These are phyloP conservation scores for Cucumis cinereus DNA, from an alignment of 306 rosid species.

Conservation along the genomic window DNA sequence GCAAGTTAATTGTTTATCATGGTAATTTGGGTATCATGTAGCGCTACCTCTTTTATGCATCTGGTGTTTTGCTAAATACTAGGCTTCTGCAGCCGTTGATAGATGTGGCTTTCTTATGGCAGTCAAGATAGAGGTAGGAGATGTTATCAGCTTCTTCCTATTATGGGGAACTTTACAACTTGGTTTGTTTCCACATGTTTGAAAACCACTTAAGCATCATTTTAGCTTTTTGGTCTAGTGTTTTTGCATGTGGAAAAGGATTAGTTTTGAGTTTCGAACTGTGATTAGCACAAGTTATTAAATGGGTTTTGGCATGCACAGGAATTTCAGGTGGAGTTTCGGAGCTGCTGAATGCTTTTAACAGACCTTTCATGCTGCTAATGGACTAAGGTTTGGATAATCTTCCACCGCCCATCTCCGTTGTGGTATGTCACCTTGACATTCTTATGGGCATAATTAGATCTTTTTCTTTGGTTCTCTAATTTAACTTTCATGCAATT, in stretches of 20 bases:
- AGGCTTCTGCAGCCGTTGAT: neutral
- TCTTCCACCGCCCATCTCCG: neutral
- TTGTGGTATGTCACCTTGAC: slow-evolving; percentile 1
- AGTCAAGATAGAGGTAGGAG: slow-evolving; percentile 6
- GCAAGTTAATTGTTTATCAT: neutral
- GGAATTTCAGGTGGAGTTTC: neutral
- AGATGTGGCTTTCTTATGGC: neutral
- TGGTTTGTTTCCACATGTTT: neutral
- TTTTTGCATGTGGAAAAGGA: neutral
- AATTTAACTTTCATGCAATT: neutral
- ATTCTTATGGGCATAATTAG: neutral
- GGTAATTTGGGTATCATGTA: neutral
- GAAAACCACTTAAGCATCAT: neutral
- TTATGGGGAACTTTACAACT: neutral
- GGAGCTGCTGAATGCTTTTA: slow-evolving; percentile 7
- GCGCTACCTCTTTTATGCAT: neutral
- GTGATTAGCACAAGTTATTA: slow-evolving; percentile 1
- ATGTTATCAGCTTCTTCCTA: neutral
- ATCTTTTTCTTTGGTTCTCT: neutral
- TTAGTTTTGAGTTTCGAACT: neutral
- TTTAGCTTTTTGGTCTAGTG: neutral
- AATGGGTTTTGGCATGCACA: slow-evolving; percentile 3
- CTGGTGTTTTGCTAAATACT: neutral
- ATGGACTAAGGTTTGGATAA: slow-evolving; percentile 1
- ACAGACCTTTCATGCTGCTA: slow-evolving; percentile 2